These are phyloP conservation scores for Coniochaeta sp. DNA, from an alignment of 2,329 filamentous ascomycete species.

Conservation along the genomic window DNA sequence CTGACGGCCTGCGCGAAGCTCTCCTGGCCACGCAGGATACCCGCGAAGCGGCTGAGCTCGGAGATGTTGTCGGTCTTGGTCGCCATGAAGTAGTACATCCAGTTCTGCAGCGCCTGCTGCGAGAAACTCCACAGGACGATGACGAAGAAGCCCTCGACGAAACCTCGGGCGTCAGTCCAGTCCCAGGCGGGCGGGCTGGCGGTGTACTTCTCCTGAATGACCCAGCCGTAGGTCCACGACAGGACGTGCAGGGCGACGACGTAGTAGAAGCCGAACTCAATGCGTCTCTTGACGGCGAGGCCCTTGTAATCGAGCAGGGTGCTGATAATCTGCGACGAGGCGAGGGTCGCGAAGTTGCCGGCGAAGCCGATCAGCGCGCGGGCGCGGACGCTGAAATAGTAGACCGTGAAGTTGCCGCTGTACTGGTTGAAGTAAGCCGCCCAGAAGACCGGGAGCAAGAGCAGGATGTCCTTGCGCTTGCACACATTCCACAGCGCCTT, in stretches of 20 bases:
- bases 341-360: conserved; percentile 27
- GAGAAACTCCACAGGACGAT: conserved; percentile 41
- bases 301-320: conserved; percentile 33
- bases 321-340: conserved; percentile 36
- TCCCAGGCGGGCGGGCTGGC: conserved; percentile 28
- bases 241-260: conserved; percentile 30
- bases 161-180: conserved; percentile 30
- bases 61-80: conserved; percentile 49
- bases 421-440: conserved; percentile 23
- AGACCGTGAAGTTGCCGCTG: conserved; percentile 23
- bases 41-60: conserved; percentile 34
- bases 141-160: conserved; percentile 38
- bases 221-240: conserved; percentile 45
- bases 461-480: conserved; percentile 17
- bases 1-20: conserved; percentile 30
- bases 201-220: conserved; percentile 43
- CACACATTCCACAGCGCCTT: conserved; percentile 17
- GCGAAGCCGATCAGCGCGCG: conserved; percentile 25
- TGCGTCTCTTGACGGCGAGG: conserved; percentile 27
- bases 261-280: conserved; percentile 31
- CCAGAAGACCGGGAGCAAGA: conserved; percentile 24
- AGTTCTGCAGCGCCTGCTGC: conserved; percentile 45
- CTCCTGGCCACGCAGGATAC: conserved; percentile 31
- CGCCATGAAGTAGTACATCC: conserved; percentile 38
- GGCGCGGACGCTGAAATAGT: conserved; percentile 23